Percentiles rank a stretch among this genome's conserved stretches.
These are phyloP conservation scores for Pichia californica DNA, from an alignment of 805 yeast species.

Conservation along the genomic window DNA sequence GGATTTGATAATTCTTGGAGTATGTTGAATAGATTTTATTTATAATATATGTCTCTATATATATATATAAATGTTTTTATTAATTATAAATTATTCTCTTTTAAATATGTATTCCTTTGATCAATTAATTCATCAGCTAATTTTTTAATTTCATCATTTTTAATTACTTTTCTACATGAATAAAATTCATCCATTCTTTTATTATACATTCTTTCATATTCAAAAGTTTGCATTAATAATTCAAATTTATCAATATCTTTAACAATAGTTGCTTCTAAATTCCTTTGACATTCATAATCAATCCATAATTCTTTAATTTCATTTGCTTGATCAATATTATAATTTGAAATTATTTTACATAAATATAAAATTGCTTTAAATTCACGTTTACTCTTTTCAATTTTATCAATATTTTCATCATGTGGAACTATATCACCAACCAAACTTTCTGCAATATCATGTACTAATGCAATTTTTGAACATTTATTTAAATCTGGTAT, in stretches of 20 bases:
- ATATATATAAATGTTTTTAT: neutral
- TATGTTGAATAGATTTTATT: slow-evolving; percentile 27
- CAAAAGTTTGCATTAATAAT: slow-evolving; percentile 73
- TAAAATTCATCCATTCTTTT: slow-evolving; percentile 67
- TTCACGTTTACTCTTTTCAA: slow-evolving; percentile 83
- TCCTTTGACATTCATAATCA: slow-evolving; percentile 81
- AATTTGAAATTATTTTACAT: slow-evolving; percentile 52
- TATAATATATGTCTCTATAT: neutral
- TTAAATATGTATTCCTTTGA: slow-evolving; percentile 40
- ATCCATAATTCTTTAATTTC: slow-evolving; percentile 72
- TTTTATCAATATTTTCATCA: slow-evolving; percentile 57
- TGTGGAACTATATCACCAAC: slow-evolving; percentile 94
- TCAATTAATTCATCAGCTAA: slow-evolving; percentile 57
- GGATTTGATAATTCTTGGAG: slow-evolving; percentile 74
- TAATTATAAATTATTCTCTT: slow-evolving; percentile 2
- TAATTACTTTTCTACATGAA: slow-evolving; percentile 52
- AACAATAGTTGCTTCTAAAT: slow-evolving; percentile 80
- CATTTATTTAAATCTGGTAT: slow-evolving; percentile 55
- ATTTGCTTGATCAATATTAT: slow-evolving; percentile 53
- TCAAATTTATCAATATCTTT: slow-evolving; percentile 93
- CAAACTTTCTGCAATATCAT: slow-evolving; percentile 88
- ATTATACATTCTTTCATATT: slow-evolving; percentile 67
- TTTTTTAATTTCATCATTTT: slow-evolving; percentile 60
- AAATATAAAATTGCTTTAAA: slow-evolving; percentile 63
- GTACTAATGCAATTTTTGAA: slow-evolving; percentile 80